Base-by-base conservation (phyloP, 148 eudicot genomes). In the Chenopodium formosanum region DNA sequence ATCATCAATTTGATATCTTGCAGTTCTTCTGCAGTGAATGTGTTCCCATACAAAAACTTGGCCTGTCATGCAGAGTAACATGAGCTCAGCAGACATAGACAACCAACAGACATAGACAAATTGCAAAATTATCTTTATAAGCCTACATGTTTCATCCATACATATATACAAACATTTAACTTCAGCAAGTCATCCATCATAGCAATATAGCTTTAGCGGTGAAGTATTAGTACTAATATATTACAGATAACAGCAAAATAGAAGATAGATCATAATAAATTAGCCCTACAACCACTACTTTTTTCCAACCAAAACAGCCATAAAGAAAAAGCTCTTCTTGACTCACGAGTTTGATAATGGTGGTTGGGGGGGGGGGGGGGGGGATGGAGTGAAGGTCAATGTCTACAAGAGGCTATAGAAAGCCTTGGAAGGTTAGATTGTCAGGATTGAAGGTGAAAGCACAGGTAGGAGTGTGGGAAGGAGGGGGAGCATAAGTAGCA, bases 1-100 rank as follows among this genome's bases (percentile, higher is more conserved):
- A 96, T 92, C 97, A 94, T 94, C 78, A 90, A 90, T 87, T 94
- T 96, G 79, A 96, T 96, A 75, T 94, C 92, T 86, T 90, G 93
- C 76, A 92, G 89, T 80, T 94, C 99, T 84, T 91, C 98, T 25
- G 81, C 76, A 76, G 88, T 88, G 82, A 96, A 96, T 73, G 86
- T 91, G 90, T 89, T 91, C 75, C 95, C 97, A 46, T 94, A 96
- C 83, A 94, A 84, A 83, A 94, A 90, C 79, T 92, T 94, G 53
- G 99, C 99, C 99, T 96, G 98, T 70, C 65, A 65, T 87, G n/a
- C 68, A 79, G 81, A 29, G 62, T 37, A 72, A 80, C 81, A 84
- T 52, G 81, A 77, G 81, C 63, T 56, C 71, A 65, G 70, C 58
- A 79, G 60, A 34, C 12, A 64, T 32, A 34, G 37, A 34, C 37